phyloP scores from a whole-genome alignment of 1,139 yeast genomes.

The Blastobotrys illinoisensis region DNA sequence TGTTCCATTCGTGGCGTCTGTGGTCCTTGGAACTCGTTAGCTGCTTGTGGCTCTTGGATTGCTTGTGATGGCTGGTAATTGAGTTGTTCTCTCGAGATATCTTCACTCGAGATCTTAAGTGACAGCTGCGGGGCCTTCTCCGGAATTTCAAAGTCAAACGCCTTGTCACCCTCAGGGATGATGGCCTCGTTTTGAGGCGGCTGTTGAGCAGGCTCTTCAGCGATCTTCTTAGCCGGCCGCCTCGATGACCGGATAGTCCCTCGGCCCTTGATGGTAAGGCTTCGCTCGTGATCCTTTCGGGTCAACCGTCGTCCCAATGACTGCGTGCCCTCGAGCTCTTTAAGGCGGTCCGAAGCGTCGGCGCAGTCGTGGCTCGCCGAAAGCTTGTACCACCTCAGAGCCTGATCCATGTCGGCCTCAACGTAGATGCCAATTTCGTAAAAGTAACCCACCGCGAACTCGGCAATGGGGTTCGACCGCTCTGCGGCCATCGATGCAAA shows the following conservation, averaged over 20 bases:
- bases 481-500: constrained; percentile 35
- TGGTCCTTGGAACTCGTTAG: not conserved
- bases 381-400: constrained; percentile 29
- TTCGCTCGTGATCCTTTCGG: constrained; percentile 26
- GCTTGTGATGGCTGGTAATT: too few relatives aligned
- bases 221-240: not conserved
- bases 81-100: too few relatives aligned
- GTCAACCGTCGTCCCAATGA: constrained; percentile 19
- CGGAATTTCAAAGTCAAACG: constrained; percentile 5
- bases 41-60: too few relatives aligned
- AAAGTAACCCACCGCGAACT: constrained; percentile 39
- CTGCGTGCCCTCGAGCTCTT: constrained; percentile 16
- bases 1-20: not conserved
- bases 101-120: not conserved
- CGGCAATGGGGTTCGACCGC: constrained; percentile 32
- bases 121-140: not conserved
- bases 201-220: not conserved
- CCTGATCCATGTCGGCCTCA: constrained; percentile 25
- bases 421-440: constrained; percentile 38
- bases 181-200: not conserved
- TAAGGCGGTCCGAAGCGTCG: constrained; percentile 32
- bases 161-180: not conserved
- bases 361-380: constrained; percentile 30
- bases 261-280: constrained; percentile 22
- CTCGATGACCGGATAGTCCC: constrained; percentile 22